These are phyloP conservation scores for Oxyria digyna DNA, from an alignment of 148 eudicot genomes.

Conservation along the genomic window DNA sequence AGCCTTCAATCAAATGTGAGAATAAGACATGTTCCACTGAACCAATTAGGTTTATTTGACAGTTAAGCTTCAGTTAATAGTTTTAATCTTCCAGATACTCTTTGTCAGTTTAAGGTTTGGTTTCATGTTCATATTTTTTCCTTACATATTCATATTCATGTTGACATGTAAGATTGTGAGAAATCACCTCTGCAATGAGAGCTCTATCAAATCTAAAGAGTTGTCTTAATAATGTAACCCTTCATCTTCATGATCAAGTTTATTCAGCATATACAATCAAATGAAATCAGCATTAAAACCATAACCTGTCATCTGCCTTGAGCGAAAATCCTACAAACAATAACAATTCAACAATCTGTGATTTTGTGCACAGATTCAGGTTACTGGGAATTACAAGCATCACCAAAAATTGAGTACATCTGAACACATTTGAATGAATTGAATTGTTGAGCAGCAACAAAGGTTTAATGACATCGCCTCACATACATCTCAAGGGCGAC, in stretches of 20 bases:
- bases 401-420: no score
- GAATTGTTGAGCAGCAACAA: neutral
- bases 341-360: neutral
- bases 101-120: no score
- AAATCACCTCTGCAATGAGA: no score
- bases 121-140: no score
- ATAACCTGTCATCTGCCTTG: neutral
- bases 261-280: neutral
- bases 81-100: no score
- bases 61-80: neutral
- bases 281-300: neutral
- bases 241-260: no score
- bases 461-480: neutral
- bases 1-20: neutral
- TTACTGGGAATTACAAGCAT: neutral
- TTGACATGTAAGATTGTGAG: no score
- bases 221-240: no score
- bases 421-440: neutral
- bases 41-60: no score
- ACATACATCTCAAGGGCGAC: conserved; percentile 4
- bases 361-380: neutral
- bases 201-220: no score
- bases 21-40: no score
- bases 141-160: no score
- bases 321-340: neutral